These are phyloP conservation scores for Ganoderma sinense DNA, from an alignment of 1,284 basidiomycete species.

Conservation along the genomic window DNA sequence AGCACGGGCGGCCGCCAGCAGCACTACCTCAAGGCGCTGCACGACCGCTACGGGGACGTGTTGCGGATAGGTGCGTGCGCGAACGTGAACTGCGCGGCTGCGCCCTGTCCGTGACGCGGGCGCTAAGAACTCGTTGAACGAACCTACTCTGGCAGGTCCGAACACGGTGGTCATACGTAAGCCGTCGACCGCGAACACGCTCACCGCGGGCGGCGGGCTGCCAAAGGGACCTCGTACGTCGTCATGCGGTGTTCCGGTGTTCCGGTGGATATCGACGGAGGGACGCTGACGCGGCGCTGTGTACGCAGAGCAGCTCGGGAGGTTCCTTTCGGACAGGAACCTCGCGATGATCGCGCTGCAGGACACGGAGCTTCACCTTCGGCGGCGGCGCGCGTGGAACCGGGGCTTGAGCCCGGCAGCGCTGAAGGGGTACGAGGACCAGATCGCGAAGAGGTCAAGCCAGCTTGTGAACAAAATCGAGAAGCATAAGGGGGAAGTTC, in stretches of 20 bases:
- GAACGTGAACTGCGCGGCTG: too few species aligned
- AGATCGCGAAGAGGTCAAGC: slow-evolving; percentile 40
- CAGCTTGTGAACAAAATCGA: slow-evolving; percentile 39
- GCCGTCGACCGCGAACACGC: neutral
- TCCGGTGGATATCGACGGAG: neutral
- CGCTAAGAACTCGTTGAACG: too few species aligned
- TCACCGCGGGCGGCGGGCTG: neutral
- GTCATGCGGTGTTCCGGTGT: too few species aligned
- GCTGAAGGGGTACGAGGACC: slow-evolving; percentile 47
- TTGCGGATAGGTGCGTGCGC: slow-evolving; percentile 39
- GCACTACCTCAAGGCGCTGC: slow-evolving; percentile 32
- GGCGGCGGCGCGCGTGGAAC: slow-evolving; percentile 50
- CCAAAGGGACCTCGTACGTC: neutral
- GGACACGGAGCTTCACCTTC: slow-evolving; percentile 36
- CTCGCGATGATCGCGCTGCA: neutral
- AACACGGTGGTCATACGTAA: neutral
- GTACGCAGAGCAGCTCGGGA: neutral
- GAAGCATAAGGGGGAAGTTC: neutral
- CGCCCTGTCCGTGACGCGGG: too few species aligned
- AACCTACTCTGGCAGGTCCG: neutral
- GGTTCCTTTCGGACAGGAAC: neutral
- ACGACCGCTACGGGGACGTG: slow-evolving; percentile 37
- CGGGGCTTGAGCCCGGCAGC: slow-evolving; percentile 47
- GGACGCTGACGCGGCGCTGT: neutral
- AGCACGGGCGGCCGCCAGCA: slow-evolving; percentile 32